Base-by-base conservation (phyloP, 1,139 yeast genomes). In the Taphrina flavorubra region DNA sequence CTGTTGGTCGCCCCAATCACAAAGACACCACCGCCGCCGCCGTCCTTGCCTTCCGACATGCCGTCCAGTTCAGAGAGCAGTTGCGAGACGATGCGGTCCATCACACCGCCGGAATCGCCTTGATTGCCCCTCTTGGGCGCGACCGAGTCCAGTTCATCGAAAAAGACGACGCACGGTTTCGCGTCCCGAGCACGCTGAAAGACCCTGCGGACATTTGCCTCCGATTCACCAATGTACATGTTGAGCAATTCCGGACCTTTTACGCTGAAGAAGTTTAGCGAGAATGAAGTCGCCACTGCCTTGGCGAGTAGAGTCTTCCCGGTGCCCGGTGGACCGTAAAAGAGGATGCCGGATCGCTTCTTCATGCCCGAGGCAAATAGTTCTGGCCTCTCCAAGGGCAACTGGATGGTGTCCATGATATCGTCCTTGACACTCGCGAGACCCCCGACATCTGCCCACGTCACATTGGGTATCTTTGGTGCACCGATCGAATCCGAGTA, bases 171-270 rank as follows among this genome's bases (percentile, higher is more conserved):
- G 82, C 99, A 94, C 0, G 99, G 99, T 76, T 89, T 89, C 14
- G 98, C 97, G 78, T 94, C 98, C 71, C 98, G 82, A 0, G 98
- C 98, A 73, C 85, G 86, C 78, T 92, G 97, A 78, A 94, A 94
- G 8, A 94, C 97, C 69, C 92, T 84, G 71, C 99, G 86, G 16
- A 94, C 98, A 77, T 94, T 94, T 20, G 98, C 97, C 79, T 94
- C 99, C 0, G 97, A 90, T 78, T 94, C 99, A 77, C 99, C 99
- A 79, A 94, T 94, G 78, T 94, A 94, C 98, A 92, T 94, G 77
- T 94, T 92, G 70, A 89, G 87, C 76, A 94, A 98, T 36, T 97
- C 88, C 61, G 95, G 82, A 75, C 95, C 95, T 78, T 94, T 81
- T 55, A 94, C 89, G 77, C 99, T 94, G 92, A 94, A 92, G 78